A percentile compares a stretch with the other conserved stretches of the same genome.
Conservation (phyloP, 1,139 yeast genomes). For the Pichia sp. region DNA sequence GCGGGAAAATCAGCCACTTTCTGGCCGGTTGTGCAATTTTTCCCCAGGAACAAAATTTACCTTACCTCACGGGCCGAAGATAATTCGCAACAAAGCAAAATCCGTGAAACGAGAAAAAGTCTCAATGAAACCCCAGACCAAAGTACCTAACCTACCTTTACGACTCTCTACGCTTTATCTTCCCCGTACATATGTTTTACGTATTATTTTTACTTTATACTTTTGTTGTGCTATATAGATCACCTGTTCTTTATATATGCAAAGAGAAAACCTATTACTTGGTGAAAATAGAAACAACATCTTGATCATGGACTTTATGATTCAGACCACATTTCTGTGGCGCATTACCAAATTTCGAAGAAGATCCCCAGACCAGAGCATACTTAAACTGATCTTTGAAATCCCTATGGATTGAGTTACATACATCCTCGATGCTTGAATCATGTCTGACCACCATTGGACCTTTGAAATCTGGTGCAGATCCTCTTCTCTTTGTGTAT, state of each 20-base stretch:
- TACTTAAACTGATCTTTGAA: slow-evolving; percentile 87
- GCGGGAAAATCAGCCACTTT: no score
- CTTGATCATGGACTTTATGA: slow-evolving; percentile 85
- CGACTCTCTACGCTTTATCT: no score
- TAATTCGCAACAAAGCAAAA: no score
- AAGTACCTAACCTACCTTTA: no score
- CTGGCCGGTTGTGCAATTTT: no score
- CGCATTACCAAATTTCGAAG: slow-evolving; percentile 71
- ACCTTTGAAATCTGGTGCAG: slow-evolving; percentile 69
- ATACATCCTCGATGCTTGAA: slow-evolving; percentile 76
- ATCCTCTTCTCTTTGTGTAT: slow-evolving; percentile 83
- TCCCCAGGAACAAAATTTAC: no score
- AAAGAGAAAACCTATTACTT: slow-evolving; percentile 32
- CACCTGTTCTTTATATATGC: neutral
- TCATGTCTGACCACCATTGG: slow-evolving; percentile 85
- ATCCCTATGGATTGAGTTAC: slow-evolving; percentile 89
- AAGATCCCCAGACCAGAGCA: slow-evolving; percentile 95
- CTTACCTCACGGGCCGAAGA: no score
- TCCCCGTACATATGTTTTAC: no score
- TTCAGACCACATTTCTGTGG: slow-evolving; percentile 93
- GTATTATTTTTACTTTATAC: no score
- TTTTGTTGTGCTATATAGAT: no score
- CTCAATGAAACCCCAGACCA: no score
- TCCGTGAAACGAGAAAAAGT: no score
- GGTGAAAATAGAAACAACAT: slow-evolving; percentile 84